phyloP scores from a whole-genome alignment of 208 protist species.

The Balamuthia mandrillaris region DNA sequence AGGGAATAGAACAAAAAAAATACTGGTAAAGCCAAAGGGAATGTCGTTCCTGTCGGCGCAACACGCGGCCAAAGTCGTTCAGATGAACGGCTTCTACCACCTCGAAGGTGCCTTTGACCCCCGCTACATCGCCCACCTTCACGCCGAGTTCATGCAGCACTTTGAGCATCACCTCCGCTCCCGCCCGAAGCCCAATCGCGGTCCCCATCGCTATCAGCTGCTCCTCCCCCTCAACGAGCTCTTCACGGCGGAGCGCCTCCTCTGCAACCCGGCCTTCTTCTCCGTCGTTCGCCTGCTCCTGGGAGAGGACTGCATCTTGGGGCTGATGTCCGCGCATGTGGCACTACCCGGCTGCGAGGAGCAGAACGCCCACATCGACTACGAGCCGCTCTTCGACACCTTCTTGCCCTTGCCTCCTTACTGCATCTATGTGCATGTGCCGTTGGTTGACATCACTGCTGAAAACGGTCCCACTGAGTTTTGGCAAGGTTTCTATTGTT shows the following conservation, averaged over 20 bases:
- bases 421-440: neutral
- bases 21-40: no score
- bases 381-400: constrained; percentile 1
- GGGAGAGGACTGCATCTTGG: neutral
- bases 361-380: neutral
- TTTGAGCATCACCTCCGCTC: neutral
- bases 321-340: neutral
- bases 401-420: neutral
- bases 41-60: no score
- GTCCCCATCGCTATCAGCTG: neutral
- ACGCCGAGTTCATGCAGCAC: neutral
- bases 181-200: neutral
- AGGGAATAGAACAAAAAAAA: no score
- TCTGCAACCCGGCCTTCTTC: neutral
- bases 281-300: neutral
- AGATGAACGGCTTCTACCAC: neutral
- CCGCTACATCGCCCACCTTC: no score
- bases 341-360: neutral
- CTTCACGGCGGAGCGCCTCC: neutral
- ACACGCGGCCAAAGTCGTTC: neutral
- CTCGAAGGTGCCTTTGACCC: neutral
- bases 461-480: constrained; percentile 8
- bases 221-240: neutral
- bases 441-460: neutral
- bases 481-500: neutral